Percentiles rank a stretch among this genome's conserved stretches.
Conservation (phyloP, 768 basidiomycete genomes). For the Psilocybe sp. region DNA sequence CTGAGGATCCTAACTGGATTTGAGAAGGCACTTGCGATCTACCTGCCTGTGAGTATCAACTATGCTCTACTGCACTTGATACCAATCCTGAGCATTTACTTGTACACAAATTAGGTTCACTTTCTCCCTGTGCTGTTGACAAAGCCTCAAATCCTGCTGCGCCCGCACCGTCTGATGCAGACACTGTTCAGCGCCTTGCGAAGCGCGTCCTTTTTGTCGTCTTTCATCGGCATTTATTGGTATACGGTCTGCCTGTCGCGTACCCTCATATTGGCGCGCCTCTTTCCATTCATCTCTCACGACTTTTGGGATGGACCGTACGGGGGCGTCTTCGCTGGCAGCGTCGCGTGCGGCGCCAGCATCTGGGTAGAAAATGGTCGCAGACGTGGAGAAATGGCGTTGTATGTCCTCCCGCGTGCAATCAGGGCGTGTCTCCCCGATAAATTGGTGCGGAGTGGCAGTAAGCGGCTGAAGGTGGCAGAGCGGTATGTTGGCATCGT, state of each 20-base stretch:
- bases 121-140: constrained; percentile 64
- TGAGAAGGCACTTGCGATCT: constrained; percentile 59
- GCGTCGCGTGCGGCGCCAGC: constrained; percentile 68
- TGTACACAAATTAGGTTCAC: constrained; percentile 50
- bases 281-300: constrained; percentile 68
- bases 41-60: constrained; percentile 59
- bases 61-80: constrained; percentile 3
- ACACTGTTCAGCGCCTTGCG: constrained; percentile 52
- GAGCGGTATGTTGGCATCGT: constrained; percentile 50
- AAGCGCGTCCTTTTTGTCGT: constrained; percentile 69
- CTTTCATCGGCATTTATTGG: constrained; percentile 73
- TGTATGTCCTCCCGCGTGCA: constrained; percentile 76
- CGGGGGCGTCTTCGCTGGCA: constrained; percentile 65
- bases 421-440: constrained; percentile 61
- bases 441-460: constrained; percentile 45
- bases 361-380: constrained; percentile 76
- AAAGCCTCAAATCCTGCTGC: constrained; percentile 50
- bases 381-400: constrained; percentile 73
- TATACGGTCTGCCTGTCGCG: constrained; percentile 67
- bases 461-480: constrained; percentile 32
- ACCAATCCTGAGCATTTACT: background rate
- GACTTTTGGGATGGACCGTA: constrained; percentile 79
- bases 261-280: constrained; percentile 58
- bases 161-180: constrained; percentile 35
- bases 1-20: constrained; percentile 58